These are phyloP conservation scores for Cephaloascus albidus DNA, from an alignment of 805 yeast species.

Conservation along the genomic window DNA sequence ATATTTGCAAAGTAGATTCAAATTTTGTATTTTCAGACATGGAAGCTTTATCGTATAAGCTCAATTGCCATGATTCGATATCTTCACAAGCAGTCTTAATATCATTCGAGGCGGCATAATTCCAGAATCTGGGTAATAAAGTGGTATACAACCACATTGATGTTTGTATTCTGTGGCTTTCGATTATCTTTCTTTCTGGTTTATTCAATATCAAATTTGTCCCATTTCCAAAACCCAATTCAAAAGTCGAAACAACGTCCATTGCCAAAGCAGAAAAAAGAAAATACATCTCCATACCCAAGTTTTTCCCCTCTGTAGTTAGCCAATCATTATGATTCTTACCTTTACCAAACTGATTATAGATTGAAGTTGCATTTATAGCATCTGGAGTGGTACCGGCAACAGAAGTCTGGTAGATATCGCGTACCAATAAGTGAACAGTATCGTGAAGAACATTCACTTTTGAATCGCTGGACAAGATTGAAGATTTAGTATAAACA, in stretches of 20 bases:
- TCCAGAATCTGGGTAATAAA: slow-evolving; percentile 27
- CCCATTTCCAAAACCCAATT: slow-evolving; percentile 25
- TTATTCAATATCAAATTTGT: slow-evolving; percentile 21
- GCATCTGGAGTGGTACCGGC: neutral
- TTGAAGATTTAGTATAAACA: neutral
- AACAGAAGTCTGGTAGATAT: neutral
- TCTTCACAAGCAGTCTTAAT: slow-evolving; percentile 16
- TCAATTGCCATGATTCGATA: slow-evolving; percentile 27
- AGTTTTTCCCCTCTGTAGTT: slow-evolving; percentile 9
- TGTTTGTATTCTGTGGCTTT: slow-evolving; percentile 24
- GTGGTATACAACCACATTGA: slow-evolving; percentile 36
- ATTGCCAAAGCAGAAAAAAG: slow-evolving; percentile 31
- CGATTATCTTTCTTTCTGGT: slow-evolving; percentile 20
- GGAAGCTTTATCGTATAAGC: slow-evolving; percentile 23
- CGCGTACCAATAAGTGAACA: neutral
- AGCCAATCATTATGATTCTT: neutral
- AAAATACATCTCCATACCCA: slow-evolving; percentile 31
- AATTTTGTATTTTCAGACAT: slow-evolving; percentile 8
- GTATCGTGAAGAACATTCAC: neutral
- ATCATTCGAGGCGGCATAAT: slow-evolving; percentile 23
- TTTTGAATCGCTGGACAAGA: neutral
- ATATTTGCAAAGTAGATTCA: slow-evolving; percentile 23
- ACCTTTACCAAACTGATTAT: slow-evolving; percentile 1
- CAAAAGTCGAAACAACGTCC: slow-evolving; percentile 31
- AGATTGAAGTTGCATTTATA: neutral